Base-by-base conservation (phyloP, 2,329 filamentous ascomycete species). In the Alternaria infectoria region DNA sequence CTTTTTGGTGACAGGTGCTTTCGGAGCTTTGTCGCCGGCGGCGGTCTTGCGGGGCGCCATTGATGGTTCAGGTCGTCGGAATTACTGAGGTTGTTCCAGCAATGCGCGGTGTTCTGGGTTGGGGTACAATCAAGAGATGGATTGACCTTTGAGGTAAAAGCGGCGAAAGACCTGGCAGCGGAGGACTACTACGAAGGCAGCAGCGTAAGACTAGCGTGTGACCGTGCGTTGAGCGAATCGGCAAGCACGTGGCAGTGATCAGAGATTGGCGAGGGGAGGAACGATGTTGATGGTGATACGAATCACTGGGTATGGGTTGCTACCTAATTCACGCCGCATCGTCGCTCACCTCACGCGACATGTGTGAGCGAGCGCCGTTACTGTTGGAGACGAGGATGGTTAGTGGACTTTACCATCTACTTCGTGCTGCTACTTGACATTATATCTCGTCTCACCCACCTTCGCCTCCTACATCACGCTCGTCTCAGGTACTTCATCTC, bases 41-140 rank as follows among this genome's bases (percentile, higher is more conserved):
- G 30, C 4, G 28, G 58, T 11, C 30, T 30, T 56, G 21, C 21
- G 30, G n/a, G 28, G 46, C 19, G 54, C 49, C 64, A 66, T 68
- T 9, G 30, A 11, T 30, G 5, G 17, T 51, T 4, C 3, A 17
- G 4, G n/a, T 36, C 12, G 32, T 17, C 12, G 17, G n/a, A 2
- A 32, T 21, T 12, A 5, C 13, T 32, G 47, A 17, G 23, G n/a
- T 52, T 36, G 50, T 40, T 32, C 21, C 8, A 21, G n/a, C 10
- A 50, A 50, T 36, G 17, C 23, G n/a, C 17, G 32, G 10, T 47
- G n/a, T 3, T 51, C 17, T 28, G 28, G 12, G 6, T 51, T 21
- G 25, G 46, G 4, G 26, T 17, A 13, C 46, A 17, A 28, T 17
- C 17, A 17, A 30, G 7, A 43, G 15, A 15, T 30, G 5, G 12